These are phyloP conservation scores for Xenoacremonium recifei DNA, from an alignment of 2,329 filamentous ascomycete genomes.

Conservation along the genomic window DNA sequence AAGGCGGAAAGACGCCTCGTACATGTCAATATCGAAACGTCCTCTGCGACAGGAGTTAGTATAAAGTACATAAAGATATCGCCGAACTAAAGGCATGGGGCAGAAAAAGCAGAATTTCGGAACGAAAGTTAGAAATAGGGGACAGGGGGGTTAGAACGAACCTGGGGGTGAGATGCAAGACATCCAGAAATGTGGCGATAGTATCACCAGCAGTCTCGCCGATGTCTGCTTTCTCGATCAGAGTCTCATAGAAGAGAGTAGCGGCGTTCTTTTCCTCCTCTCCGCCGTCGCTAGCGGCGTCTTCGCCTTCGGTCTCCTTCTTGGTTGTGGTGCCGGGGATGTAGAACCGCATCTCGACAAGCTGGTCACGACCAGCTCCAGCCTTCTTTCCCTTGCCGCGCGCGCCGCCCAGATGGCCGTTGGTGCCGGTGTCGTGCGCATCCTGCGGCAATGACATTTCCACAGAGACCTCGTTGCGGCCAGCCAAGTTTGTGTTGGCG, in stretches of 20 bases:
- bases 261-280: slow-evolving; percentile 89
- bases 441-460: slow-evolving; percentile 82
- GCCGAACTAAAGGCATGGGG: no score
- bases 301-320: slow-evolving; percentile 66
- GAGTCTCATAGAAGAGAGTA: slow-evolving; percentile 94
- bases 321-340: slow-evolving; percentile 88
- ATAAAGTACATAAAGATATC: not conserved
- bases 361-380: slow-evolving; percentile 83
- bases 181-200: slow-evolving; percentile 94
- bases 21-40: slow-evolving; percentile 99
- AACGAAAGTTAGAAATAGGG: no score
- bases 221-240: slow-evolving; percentile 98
- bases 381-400: slow-evolving; percentile 82
- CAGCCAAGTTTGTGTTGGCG: slow-evolving; percentile 94
- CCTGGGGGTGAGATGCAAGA: slow-evolving; percentile 94
- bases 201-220: slow-evolving; percentile 98
- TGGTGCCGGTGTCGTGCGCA: slow-evolving; percentile 69
- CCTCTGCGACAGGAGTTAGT: slow-evolving; percentile 59
- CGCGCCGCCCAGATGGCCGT: slow-evolving; percentile 71
- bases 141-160: slow-evolving; percentile 33
- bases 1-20: slow-evolving; percentile 93
- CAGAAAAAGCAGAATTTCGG: no score
- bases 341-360: slow-evolving; percentile 99
- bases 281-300: slow-evolving; percentile 60
- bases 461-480: slow-evolving; percentile 95